phyloP scores from a whole-genome alignment of 441 rosid genomes.

The Geranium incanum region DNA sequence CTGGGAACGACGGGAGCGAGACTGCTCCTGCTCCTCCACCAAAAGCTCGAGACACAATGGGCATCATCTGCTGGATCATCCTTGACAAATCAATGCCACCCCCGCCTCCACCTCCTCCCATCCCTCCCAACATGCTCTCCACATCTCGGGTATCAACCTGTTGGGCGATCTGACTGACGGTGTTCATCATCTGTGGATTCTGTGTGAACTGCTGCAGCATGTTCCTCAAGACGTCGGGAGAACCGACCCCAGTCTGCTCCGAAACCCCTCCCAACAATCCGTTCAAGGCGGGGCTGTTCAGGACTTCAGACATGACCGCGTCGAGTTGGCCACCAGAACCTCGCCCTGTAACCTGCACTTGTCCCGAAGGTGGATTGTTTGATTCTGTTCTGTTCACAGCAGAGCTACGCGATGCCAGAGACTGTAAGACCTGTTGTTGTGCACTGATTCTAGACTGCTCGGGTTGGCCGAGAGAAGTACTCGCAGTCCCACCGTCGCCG shows the following conservation, averaged over 20 bases:
- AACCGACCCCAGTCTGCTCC: constrained; percentile 68
- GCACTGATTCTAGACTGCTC: constrained; percentile 30
- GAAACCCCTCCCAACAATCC: constrained; percentile 66
- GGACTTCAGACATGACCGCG: constrained; percentile 59
- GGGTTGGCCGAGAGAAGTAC: constrained; percentile 30
- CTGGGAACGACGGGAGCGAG: constrained; percentile 24
- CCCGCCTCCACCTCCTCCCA: constrained; percentile 48
- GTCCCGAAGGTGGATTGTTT: constrained; percentile 20
- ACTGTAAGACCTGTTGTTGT: constrained; percentile 54
- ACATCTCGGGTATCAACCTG: constrained; percentile 71
- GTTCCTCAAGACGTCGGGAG: constrained; percentile 69
- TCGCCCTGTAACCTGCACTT: constrained; percentile 19
- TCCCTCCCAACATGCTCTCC: constrained; percentile 64
- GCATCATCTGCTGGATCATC: constrained; percentile 96
- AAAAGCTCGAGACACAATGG: constrained; percentile 80
- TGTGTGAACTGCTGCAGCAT: constrained; percentile 79
- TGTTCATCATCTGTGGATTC: constrained; percentile 76
- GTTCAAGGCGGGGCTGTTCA: constrained; percentile 61
- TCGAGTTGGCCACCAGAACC: constrained; percentile 39
- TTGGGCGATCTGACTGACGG: constrained; percentile 82
- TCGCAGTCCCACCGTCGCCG: constrained; percentile 33
- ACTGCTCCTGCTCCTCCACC: constrained; percentile 33
- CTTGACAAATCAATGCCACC: constrained; percentile 66
- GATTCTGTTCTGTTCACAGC: constrained; percentile 21
- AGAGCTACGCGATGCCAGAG: constrained; percentile 47